Conservation (phyloP, 495 filamentous ascomycete species). For the Sphaerosporella brunnea region DNA sequence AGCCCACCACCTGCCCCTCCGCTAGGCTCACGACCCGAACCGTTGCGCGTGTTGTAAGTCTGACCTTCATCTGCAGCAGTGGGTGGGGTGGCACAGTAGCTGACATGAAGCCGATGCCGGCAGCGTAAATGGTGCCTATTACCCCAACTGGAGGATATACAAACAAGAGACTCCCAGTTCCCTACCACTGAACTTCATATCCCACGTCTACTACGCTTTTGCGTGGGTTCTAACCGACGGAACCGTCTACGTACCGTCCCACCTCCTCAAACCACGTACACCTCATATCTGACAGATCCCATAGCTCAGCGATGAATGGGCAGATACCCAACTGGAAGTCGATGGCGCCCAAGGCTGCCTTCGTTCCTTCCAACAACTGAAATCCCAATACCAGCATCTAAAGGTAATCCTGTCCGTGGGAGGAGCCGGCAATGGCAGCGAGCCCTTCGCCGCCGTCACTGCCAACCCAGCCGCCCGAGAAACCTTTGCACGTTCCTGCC, state of each 20-base stretch:
- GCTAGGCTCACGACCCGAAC: conserved; percentile 1
- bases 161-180: conserved; percentile 58
- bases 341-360: conserved; percentile 64
- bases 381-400: conserved; percentile 55
- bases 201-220: conserved; percentile 82
- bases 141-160: conserved; percentile 73
- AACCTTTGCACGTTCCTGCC: conserved; percentile 55
- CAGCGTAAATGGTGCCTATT: conserved; percentile 62
- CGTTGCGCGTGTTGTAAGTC: conserved; percentile 23
- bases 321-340: conserved; percentile 61
- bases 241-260: conserved; percentile 48
- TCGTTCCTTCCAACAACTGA: conserved; percentile 56
- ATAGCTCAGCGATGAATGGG: conserved; percentile 74
- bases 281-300: conserved; percentile 5
- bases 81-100: not conserved
- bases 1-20: not conserved
- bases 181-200: conserved; percentile 48
- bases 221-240: conserved; percentile 67
- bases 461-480: conserved; percentile 41
- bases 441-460: conserved; percentile 60
- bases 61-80: not conserved
- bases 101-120: not conserved
- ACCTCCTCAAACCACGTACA: not conserved
- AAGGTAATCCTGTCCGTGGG: conserved; percentile 75
- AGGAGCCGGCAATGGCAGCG: conserved; percentile 58